These are phyloP conservation scores for Lenwebbia sp. DNA, from an alignment of 345 rosid species.

Conservation along the genomic window DNA sequence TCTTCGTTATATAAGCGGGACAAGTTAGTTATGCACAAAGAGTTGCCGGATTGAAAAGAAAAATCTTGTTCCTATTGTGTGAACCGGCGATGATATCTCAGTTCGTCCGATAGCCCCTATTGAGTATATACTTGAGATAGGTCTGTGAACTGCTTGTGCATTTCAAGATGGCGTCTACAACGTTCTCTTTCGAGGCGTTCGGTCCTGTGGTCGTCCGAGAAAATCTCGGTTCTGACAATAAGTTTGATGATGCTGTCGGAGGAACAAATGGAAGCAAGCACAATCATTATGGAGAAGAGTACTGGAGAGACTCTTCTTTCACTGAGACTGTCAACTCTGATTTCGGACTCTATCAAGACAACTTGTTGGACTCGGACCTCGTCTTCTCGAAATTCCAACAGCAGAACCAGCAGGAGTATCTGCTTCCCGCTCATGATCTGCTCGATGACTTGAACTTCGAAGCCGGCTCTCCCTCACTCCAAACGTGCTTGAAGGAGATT, in stretches of 20 bases:
- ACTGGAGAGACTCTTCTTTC: neutral
- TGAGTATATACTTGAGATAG: neutral
- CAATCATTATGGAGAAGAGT: neutral
- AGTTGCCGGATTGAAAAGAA: neutral
- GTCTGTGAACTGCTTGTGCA: neutral
- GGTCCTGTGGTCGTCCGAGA: neutral
- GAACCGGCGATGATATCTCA: neutral
- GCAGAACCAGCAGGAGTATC: constrained; percentile 1
- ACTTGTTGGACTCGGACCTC: neutral
- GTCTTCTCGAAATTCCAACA: constrained; percentile 4
- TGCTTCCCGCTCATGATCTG: constrained; percentile 1
- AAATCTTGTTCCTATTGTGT: neutral
- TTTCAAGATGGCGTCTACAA: neutral
- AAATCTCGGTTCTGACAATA: neutral
- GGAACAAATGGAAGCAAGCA: neutral
- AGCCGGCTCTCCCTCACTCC: constrained; percentile 12
- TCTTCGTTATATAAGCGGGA: neutral
- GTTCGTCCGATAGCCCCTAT: neutral
- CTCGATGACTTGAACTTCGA: constrained; percentile 11
- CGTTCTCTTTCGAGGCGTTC: neutral
- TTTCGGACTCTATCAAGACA: neutral
- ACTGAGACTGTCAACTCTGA: neutral
- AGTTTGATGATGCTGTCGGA: neutral
- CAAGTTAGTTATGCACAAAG: neutral
- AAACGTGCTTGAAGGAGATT: constrained; percentile 14